These are phyloP conservation scores for Fusarium tjaetaba DNA, from an alignment of 2,329 filamentous ascomycete genomes.

Conservation along the genomic window DNA sequence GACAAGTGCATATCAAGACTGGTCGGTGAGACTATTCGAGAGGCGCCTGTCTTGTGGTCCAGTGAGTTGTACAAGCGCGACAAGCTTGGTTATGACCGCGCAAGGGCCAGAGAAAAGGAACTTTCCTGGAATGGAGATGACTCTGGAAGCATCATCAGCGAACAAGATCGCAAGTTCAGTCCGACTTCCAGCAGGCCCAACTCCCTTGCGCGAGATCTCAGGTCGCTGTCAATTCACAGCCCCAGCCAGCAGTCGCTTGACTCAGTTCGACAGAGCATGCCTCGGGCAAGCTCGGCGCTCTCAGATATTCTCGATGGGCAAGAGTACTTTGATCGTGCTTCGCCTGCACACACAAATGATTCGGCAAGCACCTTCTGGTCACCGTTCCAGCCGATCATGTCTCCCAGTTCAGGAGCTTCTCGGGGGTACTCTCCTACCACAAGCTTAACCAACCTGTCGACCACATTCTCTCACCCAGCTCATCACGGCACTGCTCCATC, in stretches of 20 bases:
- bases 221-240: conserved; percentile 68
- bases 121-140: conserved; percentile 60
- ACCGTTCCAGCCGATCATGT: conserved; percentile 77
- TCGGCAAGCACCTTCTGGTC: conserved; percentile 89
- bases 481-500: conserved; percentile 56
- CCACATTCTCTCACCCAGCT: conserved; percentile 57
- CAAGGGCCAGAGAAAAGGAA: conserved; percentile 56
- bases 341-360: conserved; percentile 77
- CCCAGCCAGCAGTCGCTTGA: conserved; percentile 76
- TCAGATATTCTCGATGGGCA: conserved; percentile 75
- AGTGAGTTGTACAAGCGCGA: conserved; percentile 89
- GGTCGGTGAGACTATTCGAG: conserved; percentile 83
- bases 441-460: conserved; percentile 67
- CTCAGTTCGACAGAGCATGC: conserved; percentile 70
- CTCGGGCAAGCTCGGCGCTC: conserved; percentile 65
- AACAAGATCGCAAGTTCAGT: conserved; percentile 61
- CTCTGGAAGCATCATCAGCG: conserved; percentile 63
- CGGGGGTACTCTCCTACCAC: conserved; percentile 70
- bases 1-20: conserved; percentile 87
- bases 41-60: conserved; percentile 90
- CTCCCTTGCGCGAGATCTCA: conserved; percentile 66
- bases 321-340: conserved; percentile 75
- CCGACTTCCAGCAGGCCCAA: conserved; percentile 55
- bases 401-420: conserved; percentile 68
- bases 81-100: conserved; percentile 67